Conservation (phyloP, 305 asterid genomes). For the Plantago coronopus region DNA sequence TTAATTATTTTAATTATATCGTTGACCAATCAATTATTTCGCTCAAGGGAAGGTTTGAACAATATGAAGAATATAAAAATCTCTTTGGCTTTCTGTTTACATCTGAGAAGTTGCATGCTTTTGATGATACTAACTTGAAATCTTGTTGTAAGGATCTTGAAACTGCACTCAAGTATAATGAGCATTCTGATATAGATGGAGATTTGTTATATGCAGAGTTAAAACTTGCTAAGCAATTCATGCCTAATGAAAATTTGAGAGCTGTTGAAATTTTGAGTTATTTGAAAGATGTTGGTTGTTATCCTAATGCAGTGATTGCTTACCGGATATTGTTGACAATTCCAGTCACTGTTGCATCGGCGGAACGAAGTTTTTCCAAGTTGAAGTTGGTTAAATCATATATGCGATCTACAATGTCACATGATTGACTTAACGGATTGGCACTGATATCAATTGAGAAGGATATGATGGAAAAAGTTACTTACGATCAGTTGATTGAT, state of each 20-base stretch:
- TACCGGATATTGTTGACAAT: no score
- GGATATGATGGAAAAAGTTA: no score
- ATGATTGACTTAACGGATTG: no score
- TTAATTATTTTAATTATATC: background rate
- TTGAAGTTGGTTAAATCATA: no score
- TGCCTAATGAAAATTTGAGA: background rate
- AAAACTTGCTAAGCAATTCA: background rate
- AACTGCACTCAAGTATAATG: background rate
- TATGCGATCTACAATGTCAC: no score
- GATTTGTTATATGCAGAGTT: background rate
- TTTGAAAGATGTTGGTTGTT: slow-evolving; percentile 11
- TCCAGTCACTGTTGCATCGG: no score
- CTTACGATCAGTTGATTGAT: no score
- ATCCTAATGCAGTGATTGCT: background rate
- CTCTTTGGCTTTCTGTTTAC: background rate
- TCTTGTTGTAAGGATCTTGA: background rate
- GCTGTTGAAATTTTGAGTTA: background rate
- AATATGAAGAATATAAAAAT: background rate
- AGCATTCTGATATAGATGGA: background rate
- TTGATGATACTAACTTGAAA: background rate
- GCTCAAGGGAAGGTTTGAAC: background rate
- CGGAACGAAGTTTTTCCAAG: no score
- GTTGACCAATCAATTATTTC: background rate
- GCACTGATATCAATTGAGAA: no score
- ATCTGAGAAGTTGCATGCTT: background rate